phyloP scores from a whole-genome alignment of 1,284 basidiomycete genomes.

The Irpex rosettiformis region DNA sequence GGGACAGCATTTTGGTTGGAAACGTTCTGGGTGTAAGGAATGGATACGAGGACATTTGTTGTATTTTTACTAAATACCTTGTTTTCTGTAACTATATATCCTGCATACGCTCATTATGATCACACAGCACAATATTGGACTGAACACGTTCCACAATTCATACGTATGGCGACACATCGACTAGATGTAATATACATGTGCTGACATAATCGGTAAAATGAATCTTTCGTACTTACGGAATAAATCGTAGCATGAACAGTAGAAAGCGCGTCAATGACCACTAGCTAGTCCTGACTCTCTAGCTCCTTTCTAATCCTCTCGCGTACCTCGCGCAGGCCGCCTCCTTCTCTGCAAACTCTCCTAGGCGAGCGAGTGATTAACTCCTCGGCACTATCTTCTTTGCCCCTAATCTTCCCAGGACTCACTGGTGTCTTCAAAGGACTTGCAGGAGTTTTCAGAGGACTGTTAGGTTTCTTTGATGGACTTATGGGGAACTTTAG shows the following conservation, averaged over 20 bases:
- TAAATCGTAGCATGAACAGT: conserved; percentile 1
- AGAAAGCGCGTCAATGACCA: not conserved
- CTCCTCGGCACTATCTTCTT: conserved; percentile 54
- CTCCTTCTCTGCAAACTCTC: conserved; percentile 60
- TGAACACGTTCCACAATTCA: too few relatives aligned
- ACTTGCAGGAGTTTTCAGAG: not conserved
- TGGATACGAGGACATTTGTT: too few relatives aligned
- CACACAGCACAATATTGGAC: too few relatives aligned
- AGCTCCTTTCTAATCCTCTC: conserved; percentile 76
- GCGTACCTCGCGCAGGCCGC: conserved; percentile 71
- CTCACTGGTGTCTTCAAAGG: conserved; percentile 22
- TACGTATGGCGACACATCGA: not conserved
- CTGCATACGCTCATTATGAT: too few relatives aligned
- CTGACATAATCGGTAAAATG: not conserved
- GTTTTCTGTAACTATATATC: too few relatives aligned
- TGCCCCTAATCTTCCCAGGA: conserved; percentile 32
- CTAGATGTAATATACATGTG: not conserved
- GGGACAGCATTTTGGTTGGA: not conserved
- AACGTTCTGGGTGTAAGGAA: too few relatives aligned
- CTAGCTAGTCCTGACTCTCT: conserved; percentile 33
- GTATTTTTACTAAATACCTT: too few relatives aligned
- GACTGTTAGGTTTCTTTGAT: not conserved
- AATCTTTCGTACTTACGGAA: conserved; percentile 3
- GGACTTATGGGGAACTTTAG: not conserved
- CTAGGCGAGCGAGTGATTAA: conserved; percentile 65